These are phyloP conservation scores for Kazachstania taianensis DNA, from an alignment of 805 yeast genomes.

Conservation along the genomic window DNA sequence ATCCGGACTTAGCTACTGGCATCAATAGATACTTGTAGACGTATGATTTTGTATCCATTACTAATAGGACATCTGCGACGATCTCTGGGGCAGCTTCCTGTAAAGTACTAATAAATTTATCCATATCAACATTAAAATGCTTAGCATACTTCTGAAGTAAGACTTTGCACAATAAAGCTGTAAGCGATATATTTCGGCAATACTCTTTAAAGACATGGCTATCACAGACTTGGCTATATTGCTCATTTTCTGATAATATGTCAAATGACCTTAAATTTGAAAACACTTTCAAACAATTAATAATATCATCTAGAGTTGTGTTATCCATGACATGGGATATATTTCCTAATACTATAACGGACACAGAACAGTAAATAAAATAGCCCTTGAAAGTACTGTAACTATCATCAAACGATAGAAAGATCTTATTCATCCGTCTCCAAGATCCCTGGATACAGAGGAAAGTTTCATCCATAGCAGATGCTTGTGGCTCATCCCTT, in stretches of 20 bases:
- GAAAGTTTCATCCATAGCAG: too few relatives aligned
- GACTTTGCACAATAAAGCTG: constrained; percentile 13
- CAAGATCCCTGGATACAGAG: constrained; percentile 3
- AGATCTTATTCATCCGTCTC: constrained; percentile 6
- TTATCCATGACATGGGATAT: not conserved
- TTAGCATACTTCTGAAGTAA: constrained; percentile 10
- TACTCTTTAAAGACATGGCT: constrained; percentile 13
- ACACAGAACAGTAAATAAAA: constrained; percentile 4
- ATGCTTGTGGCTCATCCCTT: too few relatives aligned
- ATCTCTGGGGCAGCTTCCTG: constrained; percentile 53
- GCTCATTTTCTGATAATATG: constrained; percentile 6
- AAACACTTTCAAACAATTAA: constrained; percentile 1
- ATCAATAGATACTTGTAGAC: constrained; percentile 16
- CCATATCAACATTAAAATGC: constrained; percentile 35
- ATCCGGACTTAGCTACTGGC: constrained; percentile 21
- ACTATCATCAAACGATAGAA: constrained; percentile 3
- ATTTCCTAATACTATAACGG: constrained; percentile 5
- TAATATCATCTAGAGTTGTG: constrained; percentile 5
- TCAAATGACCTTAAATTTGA: constrained; percentile 4
- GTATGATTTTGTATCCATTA: constrained; percentile 17
- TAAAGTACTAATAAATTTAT: constrained; percentile 53
- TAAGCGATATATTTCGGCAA: constrained; percentile 11
- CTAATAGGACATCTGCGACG: constrained; percentile 6
- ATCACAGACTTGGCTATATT: constrained; percentile 8
- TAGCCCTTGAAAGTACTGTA: constrained; percentile 4